Evolutionary conservation across 192 early-diverging fungal species (phyloP).

Genomic region (Pilaira anomala): DNA sequence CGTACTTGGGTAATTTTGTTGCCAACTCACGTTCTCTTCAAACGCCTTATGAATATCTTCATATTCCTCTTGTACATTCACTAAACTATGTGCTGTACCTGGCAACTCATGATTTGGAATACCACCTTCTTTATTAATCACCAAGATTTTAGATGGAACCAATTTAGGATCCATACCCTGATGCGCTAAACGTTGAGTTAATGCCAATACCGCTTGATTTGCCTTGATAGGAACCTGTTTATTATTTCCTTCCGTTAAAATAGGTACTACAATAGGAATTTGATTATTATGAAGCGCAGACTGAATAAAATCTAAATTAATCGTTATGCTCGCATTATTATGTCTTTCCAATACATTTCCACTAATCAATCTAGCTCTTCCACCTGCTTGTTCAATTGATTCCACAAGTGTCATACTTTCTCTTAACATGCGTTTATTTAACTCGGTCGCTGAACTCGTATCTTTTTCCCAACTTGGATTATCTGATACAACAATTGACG

Average conservation of each 20-base stretch:
- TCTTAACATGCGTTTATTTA: slow-evolving; percentile 42
- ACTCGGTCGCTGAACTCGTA: slow-evolving; percentile 25
- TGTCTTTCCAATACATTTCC: slow-evolving; percentile 55
- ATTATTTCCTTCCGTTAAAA: slow-evolving; percentile 39
- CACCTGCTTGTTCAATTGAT: slow-evolving; percentile 70
- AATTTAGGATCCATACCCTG: slow-evolving; percentile 16
- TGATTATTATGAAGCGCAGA: slow-evolving; percentile 59
- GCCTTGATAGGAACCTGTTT: slow-evolving; percentile 40
- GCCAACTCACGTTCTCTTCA: slow-evolving; percentile 28
- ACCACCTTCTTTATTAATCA: slow-evolving; percentile 70
- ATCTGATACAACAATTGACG: slow-evolving; percentile 64
- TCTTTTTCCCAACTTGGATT: slow-evolving; percentile 42
- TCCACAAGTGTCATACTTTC: slow-evolving; percentile 59
- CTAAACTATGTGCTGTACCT: slow-evolving; percentile 61
- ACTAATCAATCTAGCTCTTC: slow-evolving; percentile 65
- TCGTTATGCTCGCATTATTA: neutral
- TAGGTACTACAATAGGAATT: slow-evolving; percentile 59
- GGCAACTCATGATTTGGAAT: slow-evolving; percentile 50
- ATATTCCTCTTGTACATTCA: slow-evolving; percentile 83
- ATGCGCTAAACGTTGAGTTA: slow-evolving; percentile 39
- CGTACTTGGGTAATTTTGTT: slow-evolving; percentile 35
- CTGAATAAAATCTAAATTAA: slow-evolving; percentile 45
- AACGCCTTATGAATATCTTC: slow-evolving; percentile 43
- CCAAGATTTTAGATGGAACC: slow-evolving; percentile 57
- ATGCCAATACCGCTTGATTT: slow-evolving; percentile 54